Percentiles rank a stretch among this genome's conserved stretches.
Conservation (phyloP, 352 stramenopile species). For the Blastocystis sp. region DNA sequence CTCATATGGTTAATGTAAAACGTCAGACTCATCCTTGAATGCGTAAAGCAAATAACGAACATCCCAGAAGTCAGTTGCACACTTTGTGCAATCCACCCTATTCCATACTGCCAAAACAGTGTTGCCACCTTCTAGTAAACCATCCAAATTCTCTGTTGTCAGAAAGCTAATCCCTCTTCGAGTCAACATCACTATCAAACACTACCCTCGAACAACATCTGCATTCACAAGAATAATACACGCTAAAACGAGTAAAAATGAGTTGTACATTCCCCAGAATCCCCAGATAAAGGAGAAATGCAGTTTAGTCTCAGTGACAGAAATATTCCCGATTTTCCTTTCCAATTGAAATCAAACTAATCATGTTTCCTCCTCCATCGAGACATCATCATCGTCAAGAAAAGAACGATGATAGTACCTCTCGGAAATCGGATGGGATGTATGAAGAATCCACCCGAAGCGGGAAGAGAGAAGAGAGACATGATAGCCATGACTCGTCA, state of each 20-base stretch:
- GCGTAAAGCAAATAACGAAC: background rate
- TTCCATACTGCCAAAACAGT: conserved; percentile 39
- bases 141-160: conserved; percentile 20
- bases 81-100: background rate
- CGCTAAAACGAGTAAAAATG: background rate
- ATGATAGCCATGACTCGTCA: too few relatives aligned
- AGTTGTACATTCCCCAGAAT: background rate
- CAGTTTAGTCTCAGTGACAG: background rate
- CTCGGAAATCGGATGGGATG: background rate
- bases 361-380: conserved; percentile 57
- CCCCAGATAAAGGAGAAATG: background rate
- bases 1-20: background rate
- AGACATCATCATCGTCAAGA: conserved; percentile 1
- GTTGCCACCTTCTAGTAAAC: background rate
- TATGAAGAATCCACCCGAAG: background rate
- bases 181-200: background rate
- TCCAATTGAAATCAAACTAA: background rate
- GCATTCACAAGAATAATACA: background rate
- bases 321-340: background rate
- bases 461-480: background rate
- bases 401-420: background rate
- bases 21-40: background rate
- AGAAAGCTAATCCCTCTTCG: conserved; percentile 14
- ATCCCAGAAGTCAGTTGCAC: conserved; percentile 4
- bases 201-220: background rate